These are phyloP conservation scores for Sclerotinia sclerotiorum DNA, from an alignment of 2,329 filamentous ascomycete species.

Conservation along the genomic window DNA sequence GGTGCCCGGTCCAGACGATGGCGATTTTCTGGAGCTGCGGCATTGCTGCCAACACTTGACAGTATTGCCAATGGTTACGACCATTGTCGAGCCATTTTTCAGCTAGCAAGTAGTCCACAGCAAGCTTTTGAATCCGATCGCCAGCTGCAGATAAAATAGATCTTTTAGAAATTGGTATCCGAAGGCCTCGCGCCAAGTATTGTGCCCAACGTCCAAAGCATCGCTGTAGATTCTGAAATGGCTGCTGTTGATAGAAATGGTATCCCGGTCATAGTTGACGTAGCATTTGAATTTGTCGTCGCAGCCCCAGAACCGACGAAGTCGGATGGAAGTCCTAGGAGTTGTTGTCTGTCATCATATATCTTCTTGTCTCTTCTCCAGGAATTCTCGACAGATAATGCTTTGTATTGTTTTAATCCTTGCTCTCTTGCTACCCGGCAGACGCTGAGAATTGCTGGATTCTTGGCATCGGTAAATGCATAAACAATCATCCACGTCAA, in stretches of 20 bases:
- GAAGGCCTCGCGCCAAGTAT: conserved; percentile 2
- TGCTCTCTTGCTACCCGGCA: not conserved
- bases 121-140: not conserved
- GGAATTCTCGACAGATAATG: not conserved
- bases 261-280: not conserved
- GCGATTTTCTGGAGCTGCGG: not conserved
- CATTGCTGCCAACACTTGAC: conserved; percentile 11
- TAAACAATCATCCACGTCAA: not conserved
- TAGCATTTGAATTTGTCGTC: not conserved
- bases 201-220: not conserved
- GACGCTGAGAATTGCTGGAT: not conserved
- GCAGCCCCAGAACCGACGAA: conserved; percentile 3
- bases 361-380: conserved; percentile 9
- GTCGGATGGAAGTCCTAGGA: not conserved
- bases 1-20: not conserved
- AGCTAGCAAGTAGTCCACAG: not conserved
- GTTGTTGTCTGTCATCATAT: not conserved
- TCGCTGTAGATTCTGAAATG: not conserved
- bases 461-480: not conserved
- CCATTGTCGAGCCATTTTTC: conserved; percentile 1
- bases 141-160: not conserved
- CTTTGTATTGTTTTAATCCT: not conserved
- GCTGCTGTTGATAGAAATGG: not conserved
- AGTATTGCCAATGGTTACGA: conserved; percentile 1
- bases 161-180: conserved; percentile 11